phyloP scores from a whole-genome alignment of 208 protist genomes.

The Trichomonas vaginalis region DNA sequence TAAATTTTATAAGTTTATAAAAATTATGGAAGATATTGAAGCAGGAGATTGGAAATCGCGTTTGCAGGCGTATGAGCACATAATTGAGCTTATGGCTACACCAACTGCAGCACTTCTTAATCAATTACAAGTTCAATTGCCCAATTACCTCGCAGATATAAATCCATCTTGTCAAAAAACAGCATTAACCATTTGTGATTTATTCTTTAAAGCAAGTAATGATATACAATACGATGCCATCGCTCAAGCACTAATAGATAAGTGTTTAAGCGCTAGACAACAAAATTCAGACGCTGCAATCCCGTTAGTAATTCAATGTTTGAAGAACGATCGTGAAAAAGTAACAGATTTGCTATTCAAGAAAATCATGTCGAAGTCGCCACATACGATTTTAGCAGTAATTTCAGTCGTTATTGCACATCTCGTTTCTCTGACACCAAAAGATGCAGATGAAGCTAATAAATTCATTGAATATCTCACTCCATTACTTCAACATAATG shows the following conservation, averaged over 20 bases:
- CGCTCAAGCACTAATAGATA: not conserved
- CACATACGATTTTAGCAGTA: not conserved
- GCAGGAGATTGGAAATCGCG: not conserved
- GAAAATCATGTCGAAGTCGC: not conserved
- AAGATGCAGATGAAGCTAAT: not conserved
- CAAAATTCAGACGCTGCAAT: not conserved
- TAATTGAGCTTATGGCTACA: not conserved
- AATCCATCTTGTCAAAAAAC: not conserved
- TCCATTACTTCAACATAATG: not conserved
- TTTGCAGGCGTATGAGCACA: not conserved
- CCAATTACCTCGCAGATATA: not conserved
- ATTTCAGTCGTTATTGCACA: not conserved
- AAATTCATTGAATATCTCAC: not conserved
- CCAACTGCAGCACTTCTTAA: not conserved
- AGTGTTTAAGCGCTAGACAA: not conserved
- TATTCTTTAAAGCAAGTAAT: not conserved
- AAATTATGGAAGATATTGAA: slow-evolving; percentile 10
- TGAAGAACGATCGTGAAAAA: not conserved
- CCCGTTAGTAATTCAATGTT: not conserved
- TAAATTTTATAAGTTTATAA: not conserved
- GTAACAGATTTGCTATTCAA: not conserved
- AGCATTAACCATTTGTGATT: not conserved
- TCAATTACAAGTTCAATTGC: not conserved
- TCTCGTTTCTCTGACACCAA: not conserved
- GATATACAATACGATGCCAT: not conserved